These are phyloP conservation scores for Plasmodium inui DNA, from an alignment of 169 alveolate species.

Conservation along the genomic window DNA sequence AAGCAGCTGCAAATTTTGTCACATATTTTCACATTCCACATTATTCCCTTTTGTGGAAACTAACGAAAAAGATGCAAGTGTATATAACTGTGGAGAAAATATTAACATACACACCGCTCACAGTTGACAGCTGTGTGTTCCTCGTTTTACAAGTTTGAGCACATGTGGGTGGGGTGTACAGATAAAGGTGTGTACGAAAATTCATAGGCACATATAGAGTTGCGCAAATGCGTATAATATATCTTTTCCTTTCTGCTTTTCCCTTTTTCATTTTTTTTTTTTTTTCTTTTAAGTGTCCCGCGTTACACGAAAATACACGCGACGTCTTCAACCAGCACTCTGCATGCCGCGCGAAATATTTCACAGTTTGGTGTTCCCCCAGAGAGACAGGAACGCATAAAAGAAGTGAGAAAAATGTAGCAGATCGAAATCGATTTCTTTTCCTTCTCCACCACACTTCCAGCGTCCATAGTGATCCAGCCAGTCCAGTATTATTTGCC, in stretches of 20 bases:
- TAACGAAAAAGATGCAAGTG: background rate
- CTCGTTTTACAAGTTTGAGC: background rate
- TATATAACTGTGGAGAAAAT: background rate
- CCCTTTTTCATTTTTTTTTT: background rate
- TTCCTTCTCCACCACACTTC: background rate
- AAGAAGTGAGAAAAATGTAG: background rate
- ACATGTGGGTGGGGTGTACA: background rate
- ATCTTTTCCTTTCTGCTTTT: background rate
- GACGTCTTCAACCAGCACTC: background rate
- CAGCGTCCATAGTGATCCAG: background rate
- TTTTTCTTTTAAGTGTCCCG: background rate
- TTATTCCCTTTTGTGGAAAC: background rate
- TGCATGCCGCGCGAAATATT: background rate
- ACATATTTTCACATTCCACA: background rate
- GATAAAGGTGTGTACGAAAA: slow-evolving; percentile 6
- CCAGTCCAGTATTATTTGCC: background rate
- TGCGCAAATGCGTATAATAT: background rate
- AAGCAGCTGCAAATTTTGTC: background rate
- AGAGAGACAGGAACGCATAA: background rate
- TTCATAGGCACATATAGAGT: background rate
- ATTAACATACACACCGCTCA: background rate
- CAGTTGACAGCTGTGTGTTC: background rate
- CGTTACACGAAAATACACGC: background rate
- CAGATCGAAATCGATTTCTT: background rate
- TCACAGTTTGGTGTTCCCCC: background rate